A percentile compares a stretch with the other conserved stretches of the same genome.
Conservation (phyloP, 108 stramenopile species). For the Cyclotella cryptica region DNA sequence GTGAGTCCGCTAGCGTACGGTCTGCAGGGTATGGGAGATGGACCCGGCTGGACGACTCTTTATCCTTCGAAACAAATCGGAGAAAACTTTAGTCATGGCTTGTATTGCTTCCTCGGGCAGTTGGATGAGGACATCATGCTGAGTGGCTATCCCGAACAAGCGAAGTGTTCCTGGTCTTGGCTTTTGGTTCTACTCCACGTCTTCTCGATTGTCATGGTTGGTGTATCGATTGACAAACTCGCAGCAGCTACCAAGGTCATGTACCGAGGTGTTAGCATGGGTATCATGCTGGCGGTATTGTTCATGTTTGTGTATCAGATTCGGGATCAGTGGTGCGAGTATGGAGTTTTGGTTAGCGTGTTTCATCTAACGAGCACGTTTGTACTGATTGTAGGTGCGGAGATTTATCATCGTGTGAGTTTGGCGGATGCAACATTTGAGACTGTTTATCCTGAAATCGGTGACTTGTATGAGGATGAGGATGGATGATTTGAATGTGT, state of each 20-base stretch:
- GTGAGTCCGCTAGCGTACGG: constrained; percentile 80
- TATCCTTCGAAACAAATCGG: constrained; percentile 76
- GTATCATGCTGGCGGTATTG: constrained; percentile 75
- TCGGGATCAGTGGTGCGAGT: constrained; percentile 71
- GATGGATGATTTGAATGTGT: constrained; percentile 8
- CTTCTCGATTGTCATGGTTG: constrained; percentile 75
- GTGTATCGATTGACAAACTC: constrained; percentile 84
- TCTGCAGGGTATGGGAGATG: constrained; percentile 74
- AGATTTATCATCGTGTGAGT: constrained; percentile 83
- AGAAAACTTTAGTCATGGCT: constrained; percentile 73
- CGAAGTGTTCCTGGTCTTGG: constrained; percentile 62
- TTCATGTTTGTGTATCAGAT: constrained; percentile 78
- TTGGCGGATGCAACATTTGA: constrained; percentile 79
- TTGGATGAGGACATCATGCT: constrained; percentile 60
- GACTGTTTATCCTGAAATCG: constrained; percentile 78
- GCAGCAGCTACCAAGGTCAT: constrained; percentile 70
- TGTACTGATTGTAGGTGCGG: constrained; percentile 77
- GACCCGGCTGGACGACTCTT: constrained; percentile 61
- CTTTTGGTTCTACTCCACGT: constrained; percentile 65
- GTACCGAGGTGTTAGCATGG: constrained; percentile 85
- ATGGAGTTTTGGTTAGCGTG: constrained; percentile 68
- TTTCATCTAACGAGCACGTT: constrained; percentile 71
- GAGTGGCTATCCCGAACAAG: constrained; percentile 67
- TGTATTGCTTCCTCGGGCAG: constrained; percentile 78
- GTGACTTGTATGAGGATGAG: constrained; percentile 74